Percentiles rank a stretch among this genome's conserved stretches.
Conservation (phyloP, 2,329 filamentous ascomycete genomes). For the Alternaria tenuissima region DNA sequence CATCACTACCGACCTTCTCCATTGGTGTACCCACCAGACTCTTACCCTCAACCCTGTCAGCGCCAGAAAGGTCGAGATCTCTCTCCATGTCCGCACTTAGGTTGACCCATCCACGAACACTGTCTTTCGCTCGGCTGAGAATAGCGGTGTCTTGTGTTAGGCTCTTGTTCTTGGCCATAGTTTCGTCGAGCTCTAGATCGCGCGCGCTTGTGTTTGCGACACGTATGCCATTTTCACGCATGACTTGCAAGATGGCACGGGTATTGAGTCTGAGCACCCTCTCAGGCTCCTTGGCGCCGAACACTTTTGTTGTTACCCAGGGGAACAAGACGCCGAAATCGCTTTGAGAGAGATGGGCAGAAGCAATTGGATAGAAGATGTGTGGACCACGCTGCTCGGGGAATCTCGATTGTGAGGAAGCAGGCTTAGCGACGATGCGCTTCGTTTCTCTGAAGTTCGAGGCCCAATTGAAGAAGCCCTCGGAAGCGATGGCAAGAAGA, state of each 20-base stretch:
- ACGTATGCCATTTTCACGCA: conserved; percentile 57
- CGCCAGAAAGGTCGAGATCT: neutral
- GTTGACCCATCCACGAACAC: conserved; percentile 48
- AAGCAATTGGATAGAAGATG: conserved; percentile 76
- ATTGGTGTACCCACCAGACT: conserved; percentile 13
- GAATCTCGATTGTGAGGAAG: conserved; percentile 53
- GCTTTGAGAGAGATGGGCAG: conserved; percentile 83
- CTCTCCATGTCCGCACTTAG: conserved; percentile 23
- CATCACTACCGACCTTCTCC: conserved; percentile 13
- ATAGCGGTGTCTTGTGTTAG: conserved; percentile 44
- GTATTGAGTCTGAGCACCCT: conserved; percentile 84
- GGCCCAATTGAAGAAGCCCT: conserved; percentile 80
- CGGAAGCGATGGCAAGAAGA: conserved; percentile 75
- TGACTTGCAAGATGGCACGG: conserved; percentile 79
- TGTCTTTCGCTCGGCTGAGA: conserved; percentile 34
- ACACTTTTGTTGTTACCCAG: conserved; percentile 62
- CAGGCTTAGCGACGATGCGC: conserved; percentile 67
- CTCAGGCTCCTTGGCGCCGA: conserved; percentile 72
- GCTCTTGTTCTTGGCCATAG: conserved; percentile 10
- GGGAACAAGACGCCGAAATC: conserved; percentile 87
- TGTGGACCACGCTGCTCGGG: conserved; percentile 61
- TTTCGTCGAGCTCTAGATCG: conserved; percentile 52
- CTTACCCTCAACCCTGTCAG: conserved; percentile 10
- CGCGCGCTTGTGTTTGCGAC: conserved; percentile 52
- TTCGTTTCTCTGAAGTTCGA: conserved; percentile 76